A percentile compares a stretch with the other conserved stretches of the same genome.
These are phyloP conservation scores for Medakamo hakoo DNA, from an alignment of 139 green algal genomes.

Conservation along the genomic window DNA sequence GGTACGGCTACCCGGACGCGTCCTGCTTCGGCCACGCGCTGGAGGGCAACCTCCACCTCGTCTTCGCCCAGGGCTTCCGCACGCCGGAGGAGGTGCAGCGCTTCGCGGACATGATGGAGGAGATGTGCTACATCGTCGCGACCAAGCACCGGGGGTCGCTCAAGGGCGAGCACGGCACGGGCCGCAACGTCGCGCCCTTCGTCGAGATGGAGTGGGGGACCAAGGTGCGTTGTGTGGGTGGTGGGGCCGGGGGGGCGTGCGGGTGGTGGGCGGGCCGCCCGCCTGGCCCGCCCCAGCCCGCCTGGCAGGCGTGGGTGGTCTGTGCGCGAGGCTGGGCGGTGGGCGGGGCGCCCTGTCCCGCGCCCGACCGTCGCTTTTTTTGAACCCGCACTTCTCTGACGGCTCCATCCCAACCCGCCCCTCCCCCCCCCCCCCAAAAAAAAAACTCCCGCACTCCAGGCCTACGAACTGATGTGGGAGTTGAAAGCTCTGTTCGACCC, in stretches of 20 bases:
- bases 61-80: constrained; percentile 88
- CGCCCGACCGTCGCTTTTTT: too few species aligned
- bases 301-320: too few species aligned
- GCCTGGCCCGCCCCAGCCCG: too few species aligned
- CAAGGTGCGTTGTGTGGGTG: constrained; percentile 38
- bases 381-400: too few species aligned
- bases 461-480: constrained; percentile 94
- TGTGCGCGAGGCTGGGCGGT: too few species aligned
- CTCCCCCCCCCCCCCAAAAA: too few species aligned
- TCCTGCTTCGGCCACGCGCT: constrained; percentile 93
- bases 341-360: too few species aligned
- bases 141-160: constrained; percentile 84
- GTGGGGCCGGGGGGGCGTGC: too few species aligned
- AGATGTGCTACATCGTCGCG: constrained; percentile 94
- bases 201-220: constrained; percentile 96
- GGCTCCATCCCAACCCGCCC: too few species aligned
- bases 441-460: too few species aligned
- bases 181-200: constrained; percentile 87
- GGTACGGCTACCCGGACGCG: constrained; percentile 75
- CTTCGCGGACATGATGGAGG: constrained; percentile 88
- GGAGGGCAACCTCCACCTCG: constrained; percentile 94
- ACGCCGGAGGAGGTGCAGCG: constrained; percentile 82
- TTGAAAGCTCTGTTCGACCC: constrained; percentile 94
- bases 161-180: constrained; percentile 89
- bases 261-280: too few species aligned